These are phyloP conservation scores for Ceratonia siliqua DNA, from an alignment of 306 rosid genomes.

Conservation along the genomic window DNA sequence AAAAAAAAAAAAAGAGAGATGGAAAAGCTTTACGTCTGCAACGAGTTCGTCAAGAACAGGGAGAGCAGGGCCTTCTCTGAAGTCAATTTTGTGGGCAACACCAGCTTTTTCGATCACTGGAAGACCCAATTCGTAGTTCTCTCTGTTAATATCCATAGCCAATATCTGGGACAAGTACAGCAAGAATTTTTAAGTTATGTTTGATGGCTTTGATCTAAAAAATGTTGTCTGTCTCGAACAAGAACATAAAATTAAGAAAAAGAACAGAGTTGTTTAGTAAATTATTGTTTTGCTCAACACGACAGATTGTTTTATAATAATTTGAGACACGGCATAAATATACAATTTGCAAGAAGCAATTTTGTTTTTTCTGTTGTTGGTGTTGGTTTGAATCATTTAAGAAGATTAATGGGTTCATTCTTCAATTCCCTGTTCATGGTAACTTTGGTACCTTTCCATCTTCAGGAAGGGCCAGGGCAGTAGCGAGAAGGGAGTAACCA, in stretches of 20 bases:
- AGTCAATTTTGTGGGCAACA: slow-evolving; percentile 84
- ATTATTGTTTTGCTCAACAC: too few relatives aligned
- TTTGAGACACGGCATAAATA: too few relatives aligned
- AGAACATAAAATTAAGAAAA: too few relatives aligned
- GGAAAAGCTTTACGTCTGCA: slow-evolving; percentile 53
- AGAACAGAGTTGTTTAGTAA: too few relatives aligned
- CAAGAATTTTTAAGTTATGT: too few relatives aligned
- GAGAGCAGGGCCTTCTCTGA: slow-evolving; percentile 96
- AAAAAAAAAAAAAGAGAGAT: background rate
- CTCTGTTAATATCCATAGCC: slow-evolving; percentile 93
- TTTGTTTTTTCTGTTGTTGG: too few relatives aligned
- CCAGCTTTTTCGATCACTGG: slow-evolving; percentile 80
- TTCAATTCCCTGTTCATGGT: background rate
- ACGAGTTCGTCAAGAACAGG: slow-evolving; percentile 76
- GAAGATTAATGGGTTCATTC: background rate
- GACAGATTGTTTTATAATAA: too few relatives aligned
- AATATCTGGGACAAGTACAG: slow-evolving; percentile 63
- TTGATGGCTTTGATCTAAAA: background rate
- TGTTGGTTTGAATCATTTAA: too few relatives aligned
- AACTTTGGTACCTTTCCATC: slow-evolving; percentile 87
- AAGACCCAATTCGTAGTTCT: slow-evolving; percentile 82
- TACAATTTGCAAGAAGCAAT: too few relatives aligned
- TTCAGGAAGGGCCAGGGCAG: slow-evolving; percentile 90
- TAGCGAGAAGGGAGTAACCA: slow-evolving; percentile 92
- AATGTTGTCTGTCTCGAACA: too few relatives aligned